phyloP scores from a whole-genome alignment of 306 rosid species.

The Quercus rubra region DNA sequence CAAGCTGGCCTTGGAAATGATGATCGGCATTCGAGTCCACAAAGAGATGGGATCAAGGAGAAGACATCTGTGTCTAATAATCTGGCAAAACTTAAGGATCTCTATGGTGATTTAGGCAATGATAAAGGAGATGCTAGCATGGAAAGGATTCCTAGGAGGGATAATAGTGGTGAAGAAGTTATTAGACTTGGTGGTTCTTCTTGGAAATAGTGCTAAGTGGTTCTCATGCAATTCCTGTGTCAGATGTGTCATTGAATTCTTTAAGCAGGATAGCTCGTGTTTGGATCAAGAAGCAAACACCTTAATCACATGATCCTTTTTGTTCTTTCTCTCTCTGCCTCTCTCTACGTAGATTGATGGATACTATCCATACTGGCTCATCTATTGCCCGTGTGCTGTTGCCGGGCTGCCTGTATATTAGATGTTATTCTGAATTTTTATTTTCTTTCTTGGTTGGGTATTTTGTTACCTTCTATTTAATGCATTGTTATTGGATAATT shows the following conservation, averaged over 20 bases:
- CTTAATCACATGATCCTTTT: slow-evolving; percentile 13
- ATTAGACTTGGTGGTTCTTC: slow-evolving; percentile 76
- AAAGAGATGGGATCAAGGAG: slow-evolving; percentile 48
- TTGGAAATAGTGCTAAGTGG: slow-evolving; percentile 39
- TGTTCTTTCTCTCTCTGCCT: neutral
- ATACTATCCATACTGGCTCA: slow-evolving; percentile 22
- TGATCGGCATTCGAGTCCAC: slow-evolving; percentile 52
- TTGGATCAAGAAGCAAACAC: slow-evolving; percentile 8
- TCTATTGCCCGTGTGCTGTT: slow-evolving; percentile 4
- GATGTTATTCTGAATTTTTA: slow-evolving; percentile 9
- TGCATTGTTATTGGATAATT: slow-evolving; percentile 27
- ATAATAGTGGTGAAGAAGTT: slow-evolving; percentile 72
- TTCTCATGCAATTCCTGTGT: neutral
- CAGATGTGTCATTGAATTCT: neutral
- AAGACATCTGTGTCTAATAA: slow-evolving; percentile 67
- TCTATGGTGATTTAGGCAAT: slow-evolving; percentile 76
- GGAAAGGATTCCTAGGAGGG: slow-evolving; percentile 57
- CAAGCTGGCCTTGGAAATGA: slow-evolving; percentile 47
- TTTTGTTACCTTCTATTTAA: slow-evolving; percentile 20
- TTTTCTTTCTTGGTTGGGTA: neutral
- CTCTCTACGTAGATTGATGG: slow-evolving; percentile 15
- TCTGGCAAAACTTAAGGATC: slow-evolving; percentile 87
- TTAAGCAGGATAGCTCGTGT: neutral
- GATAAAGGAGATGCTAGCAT: slow-evolving; percentile 49
- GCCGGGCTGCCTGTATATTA: slow-evolving; percentile 33